Evolutionary conservation across 352 stramenopile species (phyloP).

Genomic region (Globisporangium parvum): DNA sequence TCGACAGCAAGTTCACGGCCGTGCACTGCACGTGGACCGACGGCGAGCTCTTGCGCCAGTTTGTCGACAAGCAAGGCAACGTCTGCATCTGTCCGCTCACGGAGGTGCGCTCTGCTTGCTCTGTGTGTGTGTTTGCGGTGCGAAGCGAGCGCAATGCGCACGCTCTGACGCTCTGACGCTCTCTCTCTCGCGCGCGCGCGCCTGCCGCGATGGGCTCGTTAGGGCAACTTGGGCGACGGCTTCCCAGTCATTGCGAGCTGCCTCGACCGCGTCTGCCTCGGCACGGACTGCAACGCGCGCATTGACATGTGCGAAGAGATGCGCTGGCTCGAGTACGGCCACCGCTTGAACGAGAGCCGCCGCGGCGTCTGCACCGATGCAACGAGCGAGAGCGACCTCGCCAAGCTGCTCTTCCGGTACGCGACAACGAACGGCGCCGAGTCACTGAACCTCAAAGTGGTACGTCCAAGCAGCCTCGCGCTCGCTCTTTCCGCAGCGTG

Average conservation of each 20-base stretch:
- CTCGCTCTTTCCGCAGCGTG: too few species aligned
- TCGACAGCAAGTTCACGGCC: slow-evolving; percentile 70
- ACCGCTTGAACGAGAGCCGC: slow-evolving; percentile 56
- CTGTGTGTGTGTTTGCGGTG: background rate
- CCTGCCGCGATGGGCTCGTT: background rate
- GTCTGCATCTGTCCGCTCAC: slow-evolving; percentile 75
- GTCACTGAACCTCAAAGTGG: slow-evolving; percentile 63
- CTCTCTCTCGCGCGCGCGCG: background rate
- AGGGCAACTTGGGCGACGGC: slow-evolving; percentile 66
- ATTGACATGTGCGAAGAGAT: slow-evolving; percentile 84
- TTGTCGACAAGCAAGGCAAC: slow-evolving; percentile 53
- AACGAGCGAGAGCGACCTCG: slow-evolving; percentile 45
- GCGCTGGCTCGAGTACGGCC: slow-evolving; percentile 74
- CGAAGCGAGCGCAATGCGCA: background rate
- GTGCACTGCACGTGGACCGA: slow-evolving; percentile 77
- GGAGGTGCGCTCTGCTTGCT: slow-evolving; percentile 21
- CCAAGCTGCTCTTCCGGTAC: slow-evolving; percentile 62
- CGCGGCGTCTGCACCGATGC: slow-evolving; percentile 58
- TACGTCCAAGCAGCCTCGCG: slow-evolving; percentile 17
- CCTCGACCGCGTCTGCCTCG: slow-evolving; percentile 56
- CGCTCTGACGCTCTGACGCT: background rate
- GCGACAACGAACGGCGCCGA: slow-evolving; percentile 58
- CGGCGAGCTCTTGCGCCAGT: slow-evolving; percentile 42
- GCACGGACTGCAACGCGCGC: slow-evolving; percentile 72
- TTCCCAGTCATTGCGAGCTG: slow-evolving; percentile 67